These are phyloP conservation scores for Lentinula detonsa DNA, from an alignment of 768 basidiomycete genomes.

Conservation along the genomic window DNA sequence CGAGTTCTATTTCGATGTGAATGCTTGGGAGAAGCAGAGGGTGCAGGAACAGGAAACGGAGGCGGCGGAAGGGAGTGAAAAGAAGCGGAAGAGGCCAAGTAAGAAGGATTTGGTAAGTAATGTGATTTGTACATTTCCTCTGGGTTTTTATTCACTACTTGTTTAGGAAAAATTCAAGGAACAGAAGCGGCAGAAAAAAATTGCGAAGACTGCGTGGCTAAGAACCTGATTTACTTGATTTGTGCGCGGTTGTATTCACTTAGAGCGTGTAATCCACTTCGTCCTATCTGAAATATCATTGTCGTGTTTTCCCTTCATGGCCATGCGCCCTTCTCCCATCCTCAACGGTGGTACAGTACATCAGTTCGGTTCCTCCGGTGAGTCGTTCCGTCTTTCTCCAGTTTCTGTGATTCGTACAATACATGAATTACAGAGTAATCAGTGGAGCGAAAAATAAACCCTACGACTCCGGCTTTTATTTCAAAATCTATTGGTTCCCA, in stretches of 20 bases:
- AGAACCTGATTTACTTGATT: conserved; percentile 41
- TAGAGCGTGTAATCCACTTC: not conserved
- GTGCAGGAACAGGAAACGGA: conserved; percentile 36
- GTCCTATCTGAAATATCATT: not conserved
- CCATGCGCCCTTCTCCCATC: no score
- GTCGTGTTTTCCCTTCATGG: not conserved
- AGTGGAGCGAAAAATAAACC: not conserved
- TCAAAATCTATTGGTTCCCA: not conserved
- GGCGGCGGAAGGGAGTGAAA: conserved; percentile 47
- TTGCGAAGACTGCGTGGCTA: conserved; percentile 85
- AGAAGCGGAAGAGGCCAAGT: conserved; percentile 71
- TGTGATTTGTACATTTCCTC: not conserved
- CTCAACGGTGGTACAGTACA: no score
- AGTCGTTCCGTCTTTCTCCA: no score
- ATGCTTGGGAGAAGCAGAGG: conserved; percentile 71
- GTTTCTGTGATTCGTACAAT: no score
- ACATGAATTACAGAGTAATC: no score
- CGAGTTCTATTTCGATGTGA: conserved; percentile 81
- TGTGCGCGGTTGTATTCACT: not conserved
- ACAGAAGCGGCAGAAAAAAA: conserved; percentile 76
- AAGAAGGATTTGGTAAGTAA: conserved; percentile 79
- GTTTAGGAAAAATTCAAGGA: conserved; percentile 76
- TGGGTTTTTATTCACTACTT: conserved; percentile 12
- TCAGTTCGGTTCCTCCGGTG: no score
- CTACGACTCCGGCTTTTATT: not conserved